phyloP scores from a whole-genome alignment of 805 yeast species.

The Groenewaldozyma salmanticensis region DNA sequence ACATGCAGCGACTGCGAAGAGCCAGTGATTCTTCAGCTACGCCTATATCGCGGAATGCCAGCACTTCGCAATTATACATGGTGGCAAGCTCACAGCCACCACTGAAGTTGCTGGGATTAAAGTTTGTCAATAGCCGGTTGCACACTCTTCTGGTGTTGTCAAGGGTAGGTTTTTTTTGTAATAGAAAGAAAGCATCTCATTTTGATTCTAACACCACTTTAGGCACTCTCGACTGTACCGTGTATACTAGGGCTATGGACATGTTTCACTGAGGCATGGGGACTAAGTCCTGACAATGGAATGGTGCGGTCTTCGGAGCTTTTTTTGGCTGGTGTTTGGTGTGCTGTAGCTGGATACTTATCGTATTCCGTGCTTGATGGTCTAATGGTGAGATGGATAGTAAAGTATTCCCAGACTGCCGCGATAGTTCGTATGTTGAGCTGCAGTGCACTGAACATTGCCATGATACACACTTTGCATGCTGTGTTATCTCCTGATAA shows the following conservation, averaged over 20 bases:
- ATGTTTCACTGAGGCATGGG: conserved; percentile 29
- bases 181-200: background rate
- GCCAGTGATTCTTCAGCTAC: too few species aligned
- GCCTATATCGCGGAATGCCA: conserved; percentile 1
- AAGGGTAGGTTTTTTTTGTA: conserved; percentile 27
- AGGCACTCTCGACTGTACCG: conserved; percentile 62
- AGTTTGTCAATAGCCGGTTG: conserved; percentile 63
- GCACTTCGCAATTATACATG: conserved; percentile 2
- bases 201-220: background rate
- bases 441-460: conserved; percentile 63
- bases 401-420: conserved; percentile 78
- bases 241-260: conserved; percentile 41
- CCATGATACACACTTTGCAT: conserved; percentile 58
- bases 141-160: conserved; percentile 70
- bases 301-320: conserved; percentile 68
- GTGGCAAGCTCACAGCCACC: conserved; percentile 14
- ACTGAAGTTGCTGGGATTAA: conserved; percentile 55
- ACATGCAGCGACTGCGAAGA: too few species aligned
- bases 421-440: conserved; percentile 81
- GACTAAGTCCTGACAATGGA: conserved; percentile 28
- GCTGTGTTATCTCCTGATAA: conserved; percentile 62
- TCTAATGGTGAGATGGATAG: conserved; percentile 83
- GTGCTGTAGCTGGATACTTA: conserved; percentile 76
- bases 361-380: conserved; percentile 82
- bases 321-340: conserved; percentile 83